phyloP scores from a whole-genome alignment of 140 eudicot species.

The Senecio squalidus region DNA sequence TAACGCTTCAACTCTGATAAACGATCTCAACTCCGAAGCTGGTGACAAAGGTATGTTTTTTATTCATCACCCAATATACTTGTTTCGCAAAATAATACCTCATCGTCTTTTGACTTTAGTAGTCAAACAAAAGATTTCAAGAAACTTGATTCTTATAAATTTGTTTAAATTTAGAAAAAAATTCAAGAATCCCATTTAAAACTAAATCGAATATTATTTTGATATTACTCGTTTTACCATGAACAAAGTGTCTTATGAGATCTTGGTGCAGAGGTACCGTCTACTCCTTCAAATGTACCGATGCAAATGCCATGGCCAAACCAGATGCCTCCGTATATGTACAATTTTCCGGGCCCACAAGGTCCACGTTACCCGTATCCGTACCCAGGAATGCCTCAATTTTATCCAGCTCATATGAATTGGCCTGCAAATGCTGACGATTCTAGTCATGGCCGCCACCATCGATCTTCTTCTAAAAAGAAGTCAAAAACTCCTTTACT shows the following conservation, averaged over 20 bases:
- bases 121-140: constrained; percentile 5
- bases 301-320: constrained; percentile 81
- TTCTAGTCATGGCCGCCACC: constrained; percentile 43
- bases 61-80: background rate
- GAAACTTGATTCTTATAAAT: background rate
- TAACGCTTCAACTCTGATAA: constrained; percentile 31
- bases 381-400: constrained; percentile 72
- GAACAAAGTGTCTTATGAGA: constrained; percentile 9
- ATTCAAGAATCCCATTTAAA: no score
- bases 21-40: constrained; percentile 39
- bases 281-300: constrained; percentile 53
- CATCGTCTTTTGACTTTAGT: no score
- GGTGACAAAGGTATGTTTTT: constrained; percentile 38
- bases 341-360: constrained; percentile 63
- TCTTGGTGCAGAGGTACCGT: constrained; percentile 37
- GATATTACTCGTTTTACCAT: constrained; percentile 1
- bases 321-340: constrained; percentile 80
- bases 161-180: no score
- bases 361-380: constrained; percentile 74
- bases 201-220: no score
- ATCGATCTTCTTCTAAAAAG: constrained; percentile 54
- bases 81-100: no score
- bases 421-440: constrained; percentile 63
- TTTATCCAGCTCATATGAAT: constrained; percentile 70
- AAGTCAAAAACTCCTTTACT: constrained; percentile 46